Evolutionary conservation across 768 basidiomycete species (phyloP).

Genomic region (Trametes maxima): DNA sequence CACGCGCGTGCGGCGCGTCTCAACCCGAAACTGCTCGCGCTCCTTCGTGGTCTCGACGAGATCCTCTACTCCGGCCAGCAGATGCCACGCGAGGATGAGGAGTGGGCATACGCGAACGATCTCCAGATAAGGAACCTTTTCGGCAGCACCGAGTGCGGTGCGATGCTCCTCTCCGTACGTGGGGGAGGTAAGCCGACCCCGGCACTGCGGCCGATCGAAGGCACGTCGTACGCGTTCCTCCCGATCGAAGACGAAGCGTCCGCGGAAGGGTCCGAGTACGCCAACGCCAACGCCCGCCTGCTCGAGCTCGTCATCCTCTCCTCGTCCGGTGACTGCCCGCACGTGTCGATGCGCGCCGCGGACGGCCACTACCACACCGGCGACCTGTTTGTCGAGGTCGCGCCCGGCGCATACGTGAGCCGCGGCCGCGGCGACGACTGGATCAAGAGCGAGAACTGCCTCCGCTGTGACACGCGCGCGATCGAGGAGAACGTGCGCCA

Average conservation of each 20-base stretch:
- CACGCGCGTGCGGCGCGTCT: conserved; percentile 60
- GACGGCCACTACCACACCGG: conserved; percentile 78
- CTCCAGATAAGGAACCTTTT: conserved; percentile 63
- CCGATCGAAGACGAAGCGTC: conserved; percentile 43
- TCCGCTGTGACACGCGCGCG: conserved; percentile 71
- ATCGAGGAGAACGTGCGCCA: conserved; percentile 64
- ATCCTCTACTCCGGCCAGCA: conserved; percentile 65
- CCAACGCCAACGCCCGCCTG: conserved; percentile 51
- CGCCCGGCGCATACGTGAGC: conserved; percentile 57
- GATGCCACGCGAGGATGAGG: conserved; percentile 64
- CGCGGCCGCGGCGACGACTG: conserved; percentile 77
- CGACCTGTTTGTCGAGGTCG: conserved; percentile 67
- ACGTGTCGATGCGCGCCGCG: conserved; percentile 50
- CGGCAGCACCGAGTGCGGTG: conserved; percentile 76
- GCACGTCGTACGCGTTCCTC: conserved; percentile 38
- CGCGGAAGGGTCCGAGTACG: conserved; percentile 45
- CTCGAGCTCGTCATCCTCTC: conserved; percentile 67
- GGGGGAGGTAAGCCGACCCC: conserved; percentile 32
- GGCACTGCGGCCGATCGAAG: conserved; percentile 27
- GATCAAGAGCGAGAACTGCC: conserved; percentile 75
- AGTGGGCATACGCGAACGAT: conserved; percentile 62
- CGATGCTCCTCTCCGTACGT: conserved; percentile 61
- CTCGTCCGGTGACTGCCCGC: conserved; percentile 66
- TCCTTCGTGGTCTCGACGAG: conserved; percentile 58
- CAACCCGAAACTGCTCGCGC: conserved; percentile 58